Evolutionary conservation across 768 basidiomycete genomes (phyloP).

Genomic region (Cubamyces lactineus): DNA sequence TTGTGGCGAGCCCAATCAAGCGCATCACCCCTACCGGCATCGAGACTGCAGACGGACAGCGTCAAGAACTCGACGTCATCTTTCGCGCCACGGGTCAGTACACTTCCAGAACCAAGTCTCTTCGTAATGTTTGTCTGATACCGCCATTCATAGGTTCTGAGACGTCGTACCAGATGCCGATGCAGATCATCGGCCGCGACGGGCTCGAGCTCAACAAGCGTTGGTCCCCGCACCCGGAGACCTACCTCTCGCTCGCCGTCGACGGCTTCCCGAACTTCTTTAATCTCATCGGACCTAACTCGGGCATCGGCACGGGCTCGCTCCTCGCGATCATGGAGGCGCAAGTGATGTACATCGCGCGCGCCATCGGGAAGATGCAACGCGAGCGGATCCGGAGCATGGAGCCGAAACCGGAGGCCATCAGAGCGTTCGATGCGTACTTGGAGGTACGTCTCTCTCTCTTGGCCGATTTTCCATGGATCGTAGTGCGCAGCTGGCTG

Average conservation of each 20-base stretch:
- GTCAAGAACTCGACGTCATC: constrained; percentile 59
- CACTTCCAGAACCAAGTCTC: too few relatives aligned
- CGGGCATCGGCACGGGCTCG: constrained; percentile 56
- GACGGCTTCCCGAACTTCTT: constrained; percentile 77
- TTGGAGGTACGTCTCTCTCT: constrained; percentile 46
- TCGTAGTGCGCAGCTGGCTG: too few relatives aligned
- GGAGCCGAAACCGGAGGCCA: constrained; percentile 59
- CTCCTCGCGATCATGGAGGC: constrained; percentile 58
- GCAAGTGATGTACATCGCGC: constrained; percentile 59
- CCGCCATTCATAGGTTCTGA: constrained; percentile 48
- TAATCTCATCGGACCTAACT: constrained; percentile 59
- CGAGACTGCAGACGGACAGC: constrained; percentile 55
- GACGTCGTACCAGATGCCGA: constrained; percentile 49
- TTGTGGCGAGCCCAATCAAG: constrained; percentile 53
- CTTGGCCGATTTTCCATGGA: neutral
- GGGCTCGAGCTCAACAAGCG: constrained; percentile 55
- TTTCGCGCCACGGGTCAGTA: constrained; percentile 65
- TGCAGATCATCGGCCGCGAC: constrained; percentile 56
- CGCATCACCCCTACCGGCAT: constrained; percentile 57
- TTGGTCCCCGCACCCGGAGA: constrained; percentile 55
- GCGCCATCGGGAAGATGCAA: constrained; percentile 61
- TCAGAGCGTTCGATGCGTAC: constrained; percentile 63
- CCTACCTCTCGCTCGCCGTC: constrained; percentile 62
- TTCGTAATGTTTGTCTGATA: neutral
- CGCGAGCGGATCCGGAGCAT: constrained; percentile 65